Evolutionary conservation across 2,329 filamentous ascomycete species (phyloP).

Genomic region (Fusarium albosuccineum): DNA sequence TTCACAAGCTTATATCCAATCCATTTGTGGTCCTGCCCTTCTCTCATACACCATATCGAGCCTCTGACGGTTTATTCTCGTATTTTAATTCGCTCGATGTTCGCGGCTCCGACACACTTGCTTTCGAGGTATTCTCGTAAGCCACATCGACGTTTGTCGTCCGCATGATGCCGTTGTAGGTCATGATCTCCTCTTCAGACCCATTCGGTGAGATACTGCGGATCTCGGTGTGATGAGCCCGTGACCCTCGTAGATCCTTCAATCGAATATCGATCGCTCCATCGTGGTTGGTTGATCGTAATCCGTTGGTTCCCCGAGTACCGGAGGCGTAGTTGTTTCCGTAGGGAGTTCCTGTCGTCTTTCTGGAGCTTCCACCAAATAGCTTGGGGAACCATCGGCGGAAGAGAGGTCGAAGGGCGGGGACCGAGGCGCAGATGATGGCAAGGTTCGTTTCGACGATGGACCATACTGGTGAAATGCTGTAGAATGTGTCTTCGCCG

Average conservation of each 20-base stretch:
- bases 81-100: conserved; percentile 31
- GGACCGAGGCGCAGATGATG: conserved; percentile 51
- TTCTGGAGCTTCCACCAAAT: conserved; percentile 38
- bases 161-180: conserved; percentile 55
- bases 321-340: conserved; percentile 22
- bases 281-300: conserved; percentile 29
- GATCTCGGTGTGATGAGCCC: conserved; percentile 50
- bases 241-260: conserved; percentile 34
- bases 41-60: conserved; percentile 14
- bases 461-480: conserved; percentile 51
- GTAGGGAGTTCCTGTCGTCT: conserved; percentile 24
- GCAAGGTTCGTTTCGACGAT: conserved; percentile 53
- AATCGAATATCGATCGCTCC: conserved; percentile 27
- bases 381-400: conserved; percentile 50
- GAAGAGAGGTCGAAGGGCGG: conserved; percentile 53
- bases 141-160: conserved; percentile 49
- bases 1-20: too few relatives aligned
- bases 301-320: conserved; percentile 38
- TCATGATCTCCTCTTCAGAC: conserved; percentile 57
- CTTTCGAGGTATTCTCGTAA: conserved; percentile 38
- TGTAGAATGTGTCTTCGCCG: conserved; percentile 40
- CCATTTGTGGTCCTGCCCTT: background rate
- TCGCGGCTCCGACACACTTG: conserved; percentile 11
- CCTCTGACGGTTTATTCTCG: conserved; percentile 22
- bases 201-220: conserved; percentile 50